Percentiles rank a stretch among this genome's conserved stretches.
Evolutionary conservation across 192 early-diverging fungal genomes (phyloP).

Genomic region (Backusella australiensis): DNA sequence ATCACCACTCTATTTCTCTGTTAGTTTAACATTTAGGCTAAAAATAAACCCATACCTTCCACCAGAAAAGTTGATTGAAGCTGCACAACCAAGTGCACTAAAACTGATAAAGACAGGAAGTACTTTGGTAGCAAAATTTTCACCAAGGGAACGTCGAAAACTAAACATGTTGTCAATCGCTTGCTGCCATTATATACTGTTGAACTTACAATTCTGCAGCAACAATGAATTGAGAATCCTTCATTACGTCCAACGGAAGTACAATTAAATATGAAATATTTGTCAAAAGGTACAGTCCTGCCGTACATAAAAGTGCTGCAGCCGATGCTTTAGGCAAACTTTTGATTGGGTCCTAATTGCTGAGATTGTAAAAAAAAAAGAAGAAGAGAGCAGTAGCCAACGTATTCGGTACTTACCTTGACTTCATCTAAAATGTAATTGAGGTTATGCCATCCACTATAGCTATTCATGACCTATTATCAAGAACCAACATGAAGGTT

Average conservation of each 20-base stretch:
- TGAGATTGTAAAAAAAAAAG: background rate
- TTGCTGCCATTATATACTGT: background rate
- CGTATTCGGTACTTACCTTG: constrained; percentile 1
- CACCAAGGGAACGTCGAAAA: constrained; percentile 21
- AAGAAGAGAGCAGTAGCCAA: background rate
- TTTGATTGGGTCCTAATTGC: constrained; percentile 13
- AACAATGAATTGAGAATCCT: constrained; percentile 27
- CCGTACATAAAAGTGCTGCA: constrained; percentile 16
- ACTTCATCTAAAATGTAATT: constrained; percentile 33
- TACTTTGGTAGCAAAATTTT: constrained; percentile 18
- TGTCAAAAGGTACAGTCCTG: constrained; percentile 24
- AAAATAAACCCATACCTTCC: background rate
- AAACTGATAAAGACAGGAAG: constrained; percentile 32
- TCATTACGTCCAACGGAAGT: constrained; percentile 21
- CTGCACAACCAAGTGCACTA: constrained; percentile 27
- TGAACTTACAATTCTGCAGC: constrained; percentile 30
- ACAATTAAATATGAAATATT: constrained; percentile 29
- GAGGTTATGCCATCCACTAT: constrained; percentile 29
- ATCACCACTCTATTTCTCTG: constrained; percentile 23
- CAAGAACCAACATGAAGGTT: background rate
- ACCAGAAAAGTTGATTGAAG: constrained; percentile 9
- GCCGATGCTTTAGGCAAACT: constrained; percentile 22
- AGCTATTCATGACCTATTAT: constrained; percentile 15
- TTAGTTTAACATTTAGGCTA: background rate
- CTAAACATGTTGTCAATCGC: background rate